These are phyloP conservation scores for Xylaria sp. DNA, from an alignment of 2,329 filamentous ascomycete species.

Conservation along the genomic window DNA sequence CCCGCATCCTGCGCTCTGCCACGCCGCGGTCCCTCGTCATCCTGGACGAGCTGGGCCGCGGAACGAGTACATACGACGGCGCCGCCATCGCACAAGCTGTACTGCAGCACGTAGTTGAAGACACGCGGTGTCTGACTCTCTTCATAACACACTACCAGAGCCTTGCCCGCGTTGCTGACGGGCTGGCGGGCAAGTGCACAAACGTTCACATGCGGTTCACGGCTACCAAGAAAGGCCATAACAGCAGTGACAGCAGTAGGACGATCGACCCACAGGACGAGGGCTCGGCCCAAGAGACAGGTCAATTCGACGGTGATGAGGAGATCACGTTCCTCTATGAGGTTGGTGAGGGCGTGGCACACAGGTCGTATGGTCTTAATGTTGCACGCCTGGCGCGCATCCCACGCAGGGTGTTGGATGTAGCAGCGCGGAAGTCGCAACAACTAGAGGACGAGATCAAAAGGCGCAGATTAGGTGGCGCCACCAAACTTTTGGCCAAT, in stretches of 20 bases:
- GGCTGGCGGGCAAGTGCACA: conserved; percentile 68
- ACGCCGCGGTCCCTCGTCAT: conserved; percentile 86
- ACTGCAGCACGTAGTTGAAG: conserved; percentile 78
- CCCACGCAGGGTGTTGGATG: conserved; percentile 75
- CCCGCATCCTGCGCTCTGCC: conserved; percentile 86
- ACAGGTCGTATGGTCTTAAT: conserved; percentile 93
- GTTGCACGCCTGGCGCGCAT: conserved; percentile 86
- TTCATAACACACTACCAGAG: conserved; percentile 99
- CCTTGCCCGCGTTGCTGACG: conserved; percentile 71
- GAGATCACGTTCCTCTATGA: conserved; percentile 96
- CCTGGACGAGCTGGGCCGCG: conserved; percentile 91
- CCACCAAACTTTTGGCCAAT: conserved; percentile 49
- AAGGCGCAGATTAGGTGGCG: conserved; percentile 63
- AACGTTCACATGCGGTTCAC: conserved; percentile 97
- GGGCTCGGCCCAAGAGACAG: conserved; percentile 37
- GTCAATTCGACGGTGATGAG: conserved; percentile 61
- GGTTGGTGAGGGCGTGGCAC: conserved; percentile 86
- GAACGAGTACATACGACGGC: conserved; percentile 93
- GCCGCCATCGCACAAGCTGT: conserved; percentile 95
- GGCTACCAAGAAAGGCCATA: conserved; percentile 37
- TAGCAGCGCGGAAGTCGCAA: conserved; percentile 78
- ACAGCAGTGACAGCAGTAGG: neutral
- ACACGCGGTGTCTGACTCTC: conserved; percentile 78
- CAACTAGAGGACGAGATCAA: conserved; percentile 79
- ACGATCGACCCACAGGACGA: conserved; percentile 26